These are phyloP conservation scores for Colletotrichum sp. DNA, from an alignment of 2,329 filamentous ascomycete species.

Conservation along the genomic window DNA sequence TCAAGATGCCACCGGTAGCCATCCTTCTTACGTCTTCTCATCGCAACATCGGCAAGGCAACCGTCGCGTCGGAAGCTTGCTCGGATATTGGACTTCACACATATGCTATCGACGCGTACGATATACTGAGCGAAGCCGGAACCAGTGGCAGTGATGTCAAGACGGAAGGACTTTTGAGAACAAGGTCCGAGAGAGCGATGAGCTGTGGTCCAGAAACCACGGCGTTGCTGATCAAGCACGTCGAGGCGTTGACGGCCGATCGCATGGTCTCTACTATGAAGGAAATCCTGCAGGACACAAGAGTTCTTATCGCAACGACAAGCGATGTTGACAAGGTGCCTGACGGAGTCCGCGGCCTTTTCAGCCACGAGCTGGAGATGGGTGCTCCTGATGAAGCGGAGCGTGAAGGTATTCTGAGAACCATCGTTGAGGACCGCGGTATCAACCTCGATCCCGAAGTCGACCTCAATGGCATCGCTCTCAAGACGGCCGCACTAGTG, in stretches of 20 bases:
- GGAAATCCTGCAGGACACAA: constrained; percentile 78
- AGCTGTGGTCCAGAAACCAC: constrained; percentile 86
- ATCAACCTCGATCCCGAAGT: constrained; percentile 83
- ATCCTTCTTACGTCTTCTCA: constrained; percentile 91
- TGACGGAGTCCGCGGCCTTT: constrained; percentile 86
- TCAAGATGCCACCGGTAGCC: constrained; percentile 86
- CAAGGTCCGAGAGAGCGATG: constrained; percentile 85
- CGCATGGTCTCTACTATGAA: constrained; percentile 86
- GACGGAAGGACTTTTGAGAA: constrained; percentile 88
- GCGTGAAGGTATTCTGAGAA: constrained; percentile 83
- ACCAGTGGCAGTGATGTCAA: constrained; percentile 90
- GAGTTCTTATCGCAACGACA: constrained; percentile 91
- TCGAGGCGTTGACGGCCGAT: constrained; percentile 90
- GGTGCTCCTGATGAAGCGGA: constrained; percentile 90
- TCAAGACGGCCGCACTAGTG: constrained; percentile 95
- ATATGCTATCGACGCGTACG: constrained; percentile 89
- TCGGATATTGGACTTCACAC: constrained; percentile 89
- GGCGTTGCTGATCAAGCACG: constrained; percentile 83
- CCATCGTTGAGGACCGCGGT: constrained; percentile 77
- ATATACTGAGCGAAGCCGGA: constrained; percentile 90
- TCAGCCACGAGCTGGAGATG: constrained; percentile 96
- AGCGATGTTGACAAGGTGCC: constrained; percentile 95
- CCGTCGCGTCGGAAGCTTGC: constrained; percentile 76
- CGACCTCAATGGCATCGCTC: constrained; percentile 81
- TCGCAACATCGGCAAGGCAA: constrained; percentile 91